Percentiles rank a stretch among this genome's conserved stretches.
Evolutionary conservation across 192 early-diverging fungal species (phyloP).

Genomic region (Coemansia sp.): DNA sequence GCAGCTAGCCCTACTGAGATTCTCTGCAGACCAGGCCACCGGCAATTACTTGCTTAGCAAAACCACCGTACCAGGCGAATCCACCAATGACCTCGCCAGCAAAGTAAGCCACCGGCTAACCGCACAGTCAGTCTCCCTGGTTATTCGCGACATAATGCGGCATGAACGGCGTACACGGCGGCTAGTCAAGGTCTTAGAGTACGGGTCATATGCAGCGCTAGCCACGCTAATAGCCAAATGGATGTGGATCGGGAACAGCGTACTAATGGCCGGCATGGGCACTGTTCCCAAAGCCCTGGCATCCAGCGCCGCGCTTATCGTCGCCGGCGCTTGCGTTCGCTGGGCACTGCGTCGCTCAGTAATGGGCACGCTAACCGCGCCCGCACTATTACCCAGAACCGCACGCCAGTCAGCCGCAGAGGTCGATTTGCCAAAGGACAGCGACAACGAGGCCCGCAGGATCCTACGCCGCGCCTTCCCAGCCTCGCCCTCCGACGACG

Average conservation of each 20-base stretch:
- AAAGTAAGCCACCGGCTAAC: slow-evolving; percentile 8
- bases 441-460: slow-evolving; percentile 18
- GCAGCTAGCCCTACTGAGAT: slow-evolving; percentile 36
- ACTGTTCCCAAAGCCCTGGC: background rate
- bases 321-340: background rate
- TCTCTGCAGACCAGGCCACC: slow-evolving; percentile 7
- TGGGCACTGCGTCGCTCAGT: slow-evolving; percentile 29
- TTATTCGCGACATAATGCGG: slow-evolving; percentile 19
- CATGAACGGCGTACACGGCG: slow-evolving; percentile 20
- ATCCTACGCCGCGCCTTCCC: slow-evolving; percentile 48
- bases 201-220: slow-evolving; percentile 19
- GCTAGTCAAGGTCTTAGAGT: slow-evolving; percentile 26
- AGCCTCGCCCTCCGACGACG: slow-evolving; percentile 37
- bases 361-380: slow-evolving; percentile 31
- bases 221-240: slow-evolving; percentile 20
- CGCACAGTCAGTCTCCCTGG: slow-evolving; percentile 3
- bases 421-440: slow-evolving; percentile 8
- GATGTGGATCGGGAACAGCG: slow-evolving; percentile 20
- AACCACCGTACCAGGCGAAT: background rate
- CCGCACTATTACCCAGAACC: background rate
- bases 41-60: slow-evolving; percentile 8
- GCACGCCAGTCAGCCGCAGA: background rate
- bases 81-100: background rate
- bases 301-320: background rate
- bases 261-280: background rate